phyloP scores from a whole-genome alignment of 331 rosid species.

The Cydonia oblonga region DNA sequence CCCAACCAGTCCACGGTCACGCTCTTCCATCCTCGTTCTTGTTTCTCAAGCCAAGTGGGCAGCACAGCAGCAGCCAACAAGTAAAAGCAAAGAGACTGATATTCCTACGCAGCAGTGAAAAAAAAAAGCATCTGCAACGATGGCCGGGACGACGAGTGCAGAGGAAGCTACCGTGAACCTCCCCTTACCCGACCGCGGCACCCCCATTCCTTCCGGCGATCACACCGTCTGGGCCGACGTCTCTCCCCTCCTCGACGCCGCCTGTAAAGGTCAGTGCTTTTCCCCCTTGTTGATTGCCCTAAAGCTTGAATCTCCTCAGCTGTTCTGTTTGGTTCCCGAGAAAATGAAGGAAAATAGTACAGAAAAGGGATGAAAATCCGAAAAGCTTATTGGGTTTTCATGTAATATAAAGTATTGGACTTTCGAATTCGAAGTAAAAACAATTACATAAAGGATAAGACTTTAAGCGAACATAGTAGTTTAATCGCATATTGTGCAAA shows the following conservation, averaged over 20 bases:
- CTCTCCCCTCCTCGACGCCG: slow-evolving; percentile 71
- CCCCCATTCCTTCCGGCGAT: slow-evolving; percentile 66
- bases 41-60: background rate
- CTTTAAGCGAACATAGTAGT: background rate
- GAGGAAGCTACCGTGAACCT: slow-evolving; percentile 20
- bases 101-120: background rate
- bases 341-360: background rate
- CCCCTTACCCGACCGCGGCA: slow-evolving; percentile 18
- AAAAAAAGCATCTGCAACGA: background rate
- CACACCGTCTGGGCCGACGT: slow-evolving; percentile 82
- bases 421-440: background rate
- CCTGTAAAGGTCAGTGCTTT: slow-evolving; percentile 47
- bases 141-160: slow-evolving; percentile 31
- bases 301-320: background rate
- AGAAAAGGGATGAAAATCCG: background rate
- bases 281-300: background rate
- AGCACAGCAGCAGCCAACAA: background rate
- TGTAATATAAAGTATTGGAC: background rate
- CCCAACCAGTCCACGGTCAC: background rate
- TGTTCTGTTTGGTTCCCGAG: slow-evolving; percentile 4
- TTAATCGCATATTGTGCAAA: too few relatives aligned
- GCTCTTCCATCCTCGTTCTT: background rate
- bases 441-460: background rate
- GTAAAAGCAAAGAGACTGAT: background rate
- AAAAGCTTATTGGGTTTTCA: background rate